These are phyloP conservation scores for Fagus sylvatica DNA, from an alignment of 306 rosid species.

Conservation along the genomic window DNA sequence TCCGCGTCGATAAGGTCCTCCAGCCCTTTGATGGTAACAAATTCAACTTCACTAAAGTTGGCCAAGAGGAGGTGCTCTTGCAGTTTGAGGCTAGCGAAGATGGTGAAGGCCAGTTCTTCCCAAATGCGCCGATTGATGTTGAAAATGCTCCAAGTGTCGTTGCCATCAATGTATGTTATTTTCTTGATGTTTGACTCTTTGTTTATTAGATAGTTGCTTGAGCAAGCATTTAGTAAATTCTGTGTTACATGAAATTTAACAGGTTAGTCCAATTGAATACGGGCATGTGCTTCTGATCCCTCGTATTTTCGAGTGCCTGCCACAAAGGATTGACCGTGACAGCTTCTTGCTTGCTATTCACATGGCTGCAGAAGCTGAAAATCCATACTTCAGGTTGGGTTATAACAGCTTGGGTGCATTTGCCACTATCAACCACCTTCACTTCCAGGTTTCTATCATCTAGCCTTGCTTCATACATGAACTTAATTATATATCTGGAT, in stretches of 20 bases:
- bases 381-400: slow-evolving; percentile 77
- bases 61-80: slow-evolving; percentile 90
- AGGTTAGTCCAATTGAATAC: slow-evolving; percentile 97
- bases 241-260: slow-evolving; percentile 33
- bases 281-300: slow-evolving; percentile 95
- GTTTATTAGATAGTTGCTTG: slow-evolving; percentile 8
- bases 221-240: background rate
- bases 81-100: slow-evolving; percentile 75
- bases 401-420: slow-evolving; percentile 97
- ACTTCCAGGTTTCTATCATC: slow-evolving; percentile 70
- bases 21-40: slow-evolving; percentile 86
- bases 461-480: background rate
- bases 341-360: slow-evolving; percentile 84
- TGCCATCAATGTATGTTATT: slow-evolving; percentile 76
- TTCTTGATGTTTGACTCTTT: slow-evolving; percentile 6
- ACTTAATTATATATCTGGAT: slow-evolving; percentile 1
- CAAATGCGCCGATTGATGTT: slow-evolving; percentile 70
- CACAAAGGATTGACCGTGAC: slow-evolving; percentile 81
- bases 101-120: slow-evolving; percentile 68
- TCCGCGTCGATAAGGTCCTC: slow-evolving; percentile 88
- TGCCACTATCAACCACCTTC: slow-evolving; percentile 98
- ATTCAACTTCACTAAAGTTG: slow-evolving; percentile 93
- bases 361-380: slow-evolving; percentile 81
- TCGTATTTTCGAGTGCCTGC: slow-evolving; percentile 67
- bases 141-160: slow-evolving; percentile 77